Conservation (phyloP, 768 basidiomycete species). For the Boletellus ananiceps region DNA sequence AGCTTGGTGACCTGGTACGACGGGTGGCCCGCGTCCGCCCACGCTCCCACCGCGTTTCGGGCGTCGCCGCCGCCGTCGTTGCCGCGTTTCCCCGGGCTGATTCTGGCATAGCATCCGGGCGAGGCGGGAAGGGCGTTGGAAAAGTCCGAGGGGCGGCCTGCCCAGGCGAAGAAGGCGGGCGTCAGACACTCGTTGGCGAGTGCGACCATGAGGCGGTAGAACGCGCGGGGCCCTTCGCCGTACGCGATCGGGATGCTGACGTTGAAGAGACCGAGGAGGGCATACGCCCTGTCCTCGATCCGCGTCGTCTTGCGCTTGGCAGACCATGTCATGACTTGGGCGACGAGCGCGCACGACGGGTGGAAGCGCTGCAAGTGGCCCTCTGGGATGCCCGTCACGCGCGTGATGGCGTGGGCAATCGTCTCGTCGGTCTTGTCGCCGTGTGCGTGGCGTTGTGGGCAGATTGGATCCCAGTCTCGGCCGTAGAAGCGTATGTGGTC, state of each 20-base stretch:
- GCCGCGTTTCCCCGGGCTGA: too few species aligned
- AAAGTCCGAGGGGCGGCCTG: not conserved
- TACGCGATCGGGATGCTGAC: slow-evolving; percentile 1
- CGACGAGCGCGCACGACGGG: not conserved
- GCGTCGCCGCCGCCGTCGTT: too few species aligned
- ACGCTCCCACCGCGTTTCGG: too few species aligned
- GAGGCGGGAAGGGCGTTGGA: too few species aligned
- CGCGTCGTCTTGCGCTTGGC: not conserved
- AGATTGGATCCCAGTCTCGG: not conserved
- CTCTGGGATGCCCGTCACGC: too few species aligned
- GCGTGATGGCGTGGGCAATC: too few species aligned
- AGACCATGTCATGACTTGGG: not conserved
- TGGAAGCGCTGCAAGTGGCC: too few species aligned
- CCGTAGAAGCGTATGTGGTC: not conserved
- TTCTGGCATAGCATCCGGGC: too few species aligned
- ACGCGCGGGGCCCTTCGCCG: not conserved
- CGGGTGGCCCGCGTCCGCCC: too few species aligned
- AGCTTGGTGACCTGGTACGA: too few species aligned
- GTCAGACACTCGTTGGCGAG: not conserved
- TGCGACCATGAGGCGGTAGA: not conserved
- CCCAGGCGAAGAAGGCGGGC: not conserved
- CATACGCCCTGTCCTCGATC: not conserved
- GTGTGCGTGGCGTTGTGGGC: too few species aligned
- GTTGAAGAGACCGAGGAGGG: slow-evolving; percentile 1
- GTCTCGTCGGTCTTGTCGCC: not conserved